These are phyloP conservation scores for Nothopassalora personata DNA, from an alignment of 2,329 filamentous ascomycete species.

Conservation along the genomic window DNA sequence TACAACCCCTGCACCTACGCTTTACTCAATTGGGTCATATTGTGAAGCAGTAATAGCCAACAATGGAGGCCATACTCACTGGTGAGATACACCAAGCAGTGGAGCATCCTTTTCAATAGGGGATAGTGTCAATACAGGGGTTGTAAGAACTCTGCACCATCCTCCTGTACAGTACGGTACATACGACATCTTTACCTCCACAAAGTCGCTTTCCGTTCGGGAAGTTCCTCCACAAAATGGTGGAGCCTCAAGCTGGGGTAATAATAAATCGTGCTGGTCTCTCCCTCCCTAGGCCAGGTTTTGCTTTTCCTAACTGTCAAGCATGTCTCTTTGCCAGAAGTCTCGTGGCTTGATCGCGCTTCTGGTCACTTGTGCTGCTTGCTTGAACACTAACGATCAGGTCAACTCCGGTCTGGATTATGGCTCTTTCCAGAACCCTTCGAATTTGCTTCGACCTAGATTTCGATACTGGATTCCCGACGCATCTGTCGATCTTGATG, in stretches of 20 bases:
- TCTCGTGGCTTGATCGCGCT: neutral
- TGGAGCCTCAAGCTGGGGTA: neutral
- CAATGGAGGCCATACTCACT: no score
- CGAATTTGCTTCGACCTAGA: constrained; percentile 25
- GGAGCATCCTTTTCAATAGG: no score
- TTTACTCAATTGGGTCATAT: no score
- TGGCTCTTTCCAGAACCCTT: constrained; percentile 30
- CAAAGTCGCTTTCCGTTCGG: neutral
- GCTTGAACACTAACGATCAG: constrained; percentile 18
- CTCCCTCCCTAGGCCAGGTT: neutral
- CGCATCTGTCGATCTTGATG: constrained; percentile 30
- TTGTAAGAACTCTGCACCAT: no score
- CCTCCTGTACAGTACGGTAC: no score
- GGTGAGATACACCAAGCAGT: no score
- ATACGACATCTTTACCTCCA: no score
- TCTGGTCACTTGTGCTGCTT: neutral
- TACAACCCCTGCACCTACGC: no score
- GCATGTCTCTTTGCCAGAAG: neutral
- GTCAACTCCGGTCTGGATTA: constrained; percentile 19
- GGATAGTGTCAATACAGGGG: no score
- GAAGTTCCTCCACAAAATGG: neutral
- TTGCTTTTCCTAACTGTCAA: neutral
- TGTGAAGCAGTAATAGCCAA: no score
- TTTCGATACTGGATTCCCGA: constrained; percentile 39
- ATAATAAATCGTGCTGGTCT: no score